Conservation (phyloP, 1,284 basidiomycete species). For the Microbotryomycetes sp. region DNA sequence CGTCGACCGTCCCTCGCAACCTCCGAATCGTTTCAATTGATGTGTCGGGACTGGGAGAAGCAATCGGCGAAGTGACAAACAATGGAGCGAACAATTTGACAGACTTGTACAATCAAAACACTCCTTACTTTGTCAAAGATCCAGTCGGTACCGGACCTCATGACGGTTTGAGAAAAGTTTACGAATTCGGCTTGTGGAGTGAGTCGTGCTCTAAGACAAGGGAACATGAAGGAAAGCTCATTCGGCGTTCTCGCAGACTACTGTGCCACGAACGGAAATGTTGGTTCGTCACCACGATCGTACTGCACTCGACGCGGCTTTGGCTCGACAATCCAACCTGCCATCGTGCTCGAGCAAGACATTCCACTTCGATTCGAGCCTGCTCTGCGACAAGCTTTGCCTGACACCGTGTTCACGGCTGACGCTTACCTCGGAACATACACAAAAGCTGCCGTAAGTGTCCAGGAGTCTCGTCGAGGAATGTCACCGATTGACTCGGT, state of each 20-base stretch:
- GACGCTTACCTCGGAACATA: conserved; percentile 20
- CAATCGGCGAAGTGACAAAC: conserved; percentile 7
- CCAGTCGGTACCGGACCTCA: conserved; percentile 5
- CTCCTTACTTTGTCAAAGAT: not conserved
- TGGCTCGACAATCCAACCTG: conserved; percentile 27
- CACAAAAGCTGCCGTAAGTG: conserved; percentile 14
- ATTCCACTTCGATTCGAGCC: conserved; percentile 17
- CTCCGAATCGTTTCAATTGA: conserved; percentile 32
- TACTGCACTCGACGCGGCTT: conserved; percentile 28
- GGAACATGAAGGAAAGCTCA: not conserved
- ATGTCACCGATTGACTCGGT: not conserved
- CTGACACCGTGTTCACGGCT: conserved; percentile 23
- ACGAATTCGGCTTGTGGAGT: conserved; percentile 34
- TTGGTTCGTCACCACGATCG: conserved; percentile 10
- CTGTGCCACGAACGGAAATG: conserved; percentile 22
- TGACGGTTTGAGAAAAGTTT: conserved; percentile 27
- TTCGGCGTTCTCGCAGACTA: conserved; percentile 4
- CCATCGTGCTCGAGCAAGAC: conserved; percentile 27
- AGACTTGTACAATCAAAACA: conserved; percentile 5
- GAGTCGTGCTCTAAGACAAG: not conserved
- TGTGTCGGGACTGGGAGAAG: conserved; percentile 26
- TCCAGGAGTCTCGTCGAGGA: not conserved
- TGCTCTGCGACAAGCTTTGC: conserved; percentile 18
- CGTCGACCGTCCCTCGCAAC: conserved; percentile 25
- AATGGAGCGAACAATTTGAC: conserved; percentile 2